Base-by-base conservation (phyloP, 164 flowering plant genomes). In the Umbellularia californica region DNA sequence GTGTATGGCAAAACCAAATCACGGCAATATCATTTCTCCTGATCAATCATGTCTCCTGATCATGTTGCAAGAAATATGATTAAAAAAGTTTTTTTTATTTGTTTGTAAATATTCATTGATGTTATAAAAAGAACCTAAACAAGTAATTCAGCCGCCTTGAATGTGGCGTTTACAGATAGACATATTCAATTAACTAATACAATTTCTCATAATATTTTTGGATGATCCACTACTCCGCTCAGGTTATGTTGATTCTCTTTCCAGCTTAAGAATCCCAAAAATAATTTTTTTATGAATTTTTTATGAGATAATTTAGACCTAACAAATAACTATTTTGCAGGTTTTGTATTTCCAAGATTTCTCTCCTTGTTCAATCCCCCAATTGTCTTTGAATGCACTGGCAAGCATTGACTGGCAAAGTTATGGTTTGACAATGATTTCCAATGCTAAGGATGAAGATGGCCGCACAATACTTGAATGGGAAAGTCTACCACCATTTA, bases 331-430 rank as follows among this genome's bases (percentile, higher is more conserved):
- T 23, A 22, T 35, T 70, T 71, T 82, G 17, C 88, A 95, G 99
- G 90, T 93, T 68, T 76, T 93, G 70, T 88, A 78, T 82, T 95
- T 91, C 71, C 84, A 86, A 51, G 88, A 93, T 71, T 95, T 91
- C 77, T 72, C 76, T 15, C 92, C 92, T 22, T 77, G 87, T 76
- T 62, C 86, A 64, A 82, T 87, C 50, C 77, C 90, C 28, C 81
- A 77, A n/a, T 74, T 90, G 66, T 78, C 82, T 75, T 73, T 90
- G 64, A 85, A 82, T 80, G 89, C 88, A 66, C 72, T 93, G 82
- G 79, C 79, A 70, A 86, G 86, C 79, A 82, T 91, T 68, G 87
- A 90, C 73, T 93, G 97, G 99, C 87, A 86, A 81, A 85, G 77
- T 68, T 93, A 88, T 81, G 97, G 97, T 51, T 79, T 93, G 81